phyloP scores from a whole-genome alignment of 495 filamentous ascomycete species.

The Neurospora sp. region DNA sequence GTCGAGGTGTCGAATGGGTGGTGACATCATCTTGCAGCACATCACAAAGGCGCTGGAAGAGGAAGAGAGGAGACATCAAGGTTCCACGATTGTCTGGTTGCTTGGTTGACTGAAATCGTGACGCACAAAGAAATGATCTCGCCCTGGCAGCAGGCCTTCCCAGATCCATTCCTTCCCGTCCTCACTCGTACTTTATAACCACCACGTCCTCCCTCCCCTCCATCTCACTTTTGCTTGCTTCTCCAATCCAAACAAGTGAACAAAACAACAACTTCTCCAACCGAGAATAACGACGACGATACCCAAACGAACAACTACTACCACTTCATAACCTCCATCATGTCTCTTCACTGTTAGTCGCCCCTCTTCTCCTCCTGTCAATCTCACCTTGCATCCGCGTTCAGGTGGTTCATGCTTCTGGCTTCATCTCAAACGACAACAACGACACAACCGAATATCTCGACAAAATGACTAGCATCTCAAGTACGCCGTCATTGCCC shows the following conservation, averaged over 20 bases:
- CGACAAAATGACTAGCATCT: background rate
- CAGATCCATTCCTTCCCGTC: constrained; percentile 2
- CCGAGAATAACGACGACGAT: background rate
- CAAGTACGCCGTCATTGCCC: background rate
- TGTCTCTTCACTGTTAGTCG: constrained; percentile 50
- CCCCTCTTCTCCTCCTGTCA: background rate
- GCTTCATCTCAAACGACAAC: background rate
- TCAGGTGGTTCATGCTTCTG: background rate
- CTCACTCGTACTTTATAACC: constrained; percentile 9
- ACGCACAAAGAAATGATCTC: constrained; percentile 18
- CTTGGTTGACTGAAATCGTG: constrained; percentile 10
- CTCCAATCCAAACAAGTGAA: constrained; percentile 3
- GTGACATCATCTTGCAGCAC: constrained; percentile 27
- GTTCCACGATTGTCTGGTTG: no score
- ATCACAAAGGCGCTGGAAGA: constrained; percentile 3
- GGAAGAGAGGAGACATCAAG: no score
- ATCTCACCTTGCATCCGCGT: background rate
- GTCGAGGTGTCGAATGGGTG: constrained; percentile 10
- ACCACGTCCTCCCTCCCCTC: background rate
- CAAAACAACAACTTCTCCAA: constrained; percentile 1
- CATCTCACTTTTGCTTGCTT: constrained; percentile 1
- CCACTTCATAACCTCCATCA: constrained; percentile 21
- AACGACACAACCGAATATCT: background rate
- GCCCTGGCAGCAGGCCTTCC: background rate
- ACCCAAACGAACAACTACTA: background rate